Evolutionary conservation across 75 land plant genomes (phyloP).

Genomic region (Picea sitchensis): DNA sequence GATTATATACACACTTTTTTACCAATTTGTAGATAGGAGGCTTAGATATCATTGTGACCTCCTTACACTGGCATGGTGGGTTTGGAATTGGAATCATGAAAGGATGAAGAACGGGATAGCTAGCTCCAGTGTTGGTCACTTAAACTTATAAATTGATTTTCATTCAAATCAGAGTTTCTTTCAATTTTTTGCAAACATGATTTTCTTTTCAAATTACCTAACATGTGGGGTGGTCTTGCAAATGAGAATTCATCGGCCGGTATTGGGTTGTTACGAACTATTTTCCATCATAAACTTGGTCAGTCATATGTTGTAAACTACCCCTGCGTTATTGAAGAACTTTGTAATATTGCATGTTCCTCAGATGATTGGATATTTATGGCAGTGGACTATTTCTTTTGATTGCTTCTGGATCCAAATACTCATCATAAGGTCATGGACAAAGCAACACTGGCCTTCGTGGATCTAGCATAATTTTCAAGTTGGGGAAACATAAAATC

Average conservation of each 20-base stretch:
- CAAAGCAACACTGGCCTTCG: constrained; percentile 69
- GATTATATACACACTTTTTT: constrained; percentile 90
- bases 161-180: constrained; percentile 75
- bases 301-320: constrained; percentile 72
- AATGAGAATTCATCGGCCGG: constrained; percentile 98
- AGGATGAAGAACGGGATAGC: constrained; percentile 99
- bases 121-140: constrained; percentile 96
- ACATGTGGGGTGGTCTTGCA: constrained; percentile 98
- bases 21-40: constrained; percentile 80
- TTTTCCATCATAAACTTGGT: constrained; percentile 92
- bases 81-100: constrained; percentile 93
- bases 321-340: constrained; percentile 73
- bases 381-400: constrained; percentile 92
- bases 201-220: constrained; percentile 71
- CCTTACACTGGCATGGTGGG: constrained; percentile 97
- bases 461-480: constrained; percentile 80
- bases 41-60: constrained; percentile 92
- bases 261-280: constrained; percentile 84
- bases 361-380: constrained; percentile 99
- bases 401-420: constrained; percentile 84
- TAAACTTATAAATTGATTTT: constrained; percentile 84
- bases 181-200: constrained; percentile 81
- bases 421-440: constrained; percentile 83
- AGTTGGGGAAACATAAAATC: constrained; percentile 90
- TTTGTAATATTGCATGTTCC: constrained; percentile 91